These are phyloP conservation scores for Colletotrichum tropicale DNA, from an alignment of 2,329 filamentous ascomycete species.

Conservation along the genomic window DNA sequence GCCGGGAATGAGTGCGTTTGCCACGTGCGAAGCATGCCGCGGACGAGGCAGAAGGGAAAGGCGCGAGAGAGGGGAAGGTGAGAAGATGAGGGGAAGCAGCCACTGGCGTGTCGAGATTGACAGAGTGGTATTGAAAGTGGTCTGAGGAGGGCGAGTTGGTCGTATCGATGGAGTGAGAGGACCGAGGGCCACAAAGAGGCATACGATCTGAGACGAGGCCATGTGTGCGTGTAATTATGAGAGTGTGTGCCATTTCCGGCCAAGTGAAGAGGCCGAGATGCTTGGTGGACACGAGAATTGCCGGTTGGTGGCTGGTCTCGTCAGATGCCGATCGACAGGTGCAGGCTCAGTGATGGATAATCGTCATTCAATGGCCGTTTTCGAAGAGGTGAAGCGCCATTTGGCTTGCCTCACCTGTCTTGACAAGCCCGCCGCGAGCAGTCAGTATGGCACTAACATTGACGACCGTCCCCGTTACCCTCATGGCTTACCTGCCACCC, in stretches of 20 bases:
- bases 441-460: background rate
- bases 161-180: background rate
- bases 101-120: background rate
- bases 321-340: constrained; percentile 7
- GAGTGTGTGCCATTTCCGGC: background rate
- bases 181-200: background rate
- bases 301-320: constrained; percentile 1
- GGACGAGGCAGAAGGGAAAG: background rate
- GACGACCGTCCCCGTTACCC: background rate
- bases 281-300: background rate
- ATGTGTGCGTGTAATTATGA: background rate
- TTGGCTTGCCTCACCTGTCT: background rate
- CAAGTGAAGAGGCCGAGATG: background rate
- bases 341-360: background rate
- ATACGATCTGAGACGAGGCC: background rate
- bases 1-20: background rate
- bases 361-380: constrained; percentile 4
- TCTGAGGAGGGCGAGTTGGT: background rate
- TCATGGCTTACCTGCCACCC: background rate
- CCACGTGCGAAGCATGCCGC: constrained; percentile 18
- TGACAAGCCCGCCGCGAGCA: background rate
- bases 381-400: background rate
- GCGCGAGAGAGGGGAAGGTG: background rate
- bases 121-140: constrained; percentile 9
- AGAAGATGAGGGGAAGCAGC: constrained; percentile 1